phyloP scores from a whole-genome alignment of 805 yeast genomes.

The Clavispora fructus region DNA sequence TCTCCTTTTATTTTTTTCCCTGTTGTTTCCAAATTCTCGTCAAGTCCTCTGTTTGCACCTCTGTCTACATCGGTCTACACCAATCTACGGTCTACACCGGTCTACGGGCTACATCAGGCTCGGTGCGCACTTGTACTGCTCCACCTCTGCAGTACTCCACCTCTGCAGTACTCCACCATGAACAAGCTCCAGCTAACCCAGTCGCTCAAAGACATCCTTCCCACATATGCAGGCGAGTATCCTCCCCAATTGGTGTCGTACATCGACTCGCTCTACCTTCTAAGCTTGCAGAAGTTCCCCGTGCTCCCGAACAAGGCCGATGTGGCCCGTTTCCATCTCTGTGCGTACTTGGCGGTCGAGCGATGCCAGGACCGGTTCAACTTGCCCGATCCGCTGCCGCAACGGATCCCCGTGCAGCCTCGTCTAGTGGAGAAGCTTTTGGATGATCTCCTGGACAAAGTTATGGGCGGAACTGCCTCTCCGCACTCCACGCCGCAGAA shows the following conservation, averaged over 20 bases:
- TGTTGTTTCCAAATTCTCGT: too few relatives aligned
- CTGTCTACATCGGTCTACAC: too few relatives aligned
- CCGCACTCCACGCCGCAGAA: conserved; percentile 17
- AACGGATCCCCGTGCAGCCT: conserved; percentile 56
- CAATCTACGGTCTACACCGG: too few relatives aligned
- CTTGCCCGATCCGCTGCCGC: conserved; percentile 45
- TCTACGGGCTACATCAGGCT: neutral
- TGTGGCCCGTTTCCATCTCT: conserved; percentile 60
- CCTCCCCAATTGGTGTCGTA: conserved; percentile 38
- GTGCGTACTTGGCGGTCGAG: conserved; percentile 59
- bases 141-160: neutral
- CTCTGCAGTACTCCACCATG: conserved; percentile 6
- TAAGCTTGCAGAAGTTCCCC: conserved; percentile 48
- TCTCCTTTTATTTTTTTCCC: too few relatives aligned
- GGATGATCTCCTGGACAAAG: conserved; percentile 39
- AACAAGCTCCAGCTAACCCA: conserved; percentile 20
- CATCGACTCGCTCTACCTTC: conserved; percentile 43
- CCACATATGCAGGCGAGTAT: conserved; percentile 37
- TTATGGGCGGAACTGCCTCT: conserved; percentile 24
- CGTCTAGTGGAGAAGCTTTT: conserved; percentile 37
- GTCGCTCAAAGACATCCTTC: conserved; percentile 45
- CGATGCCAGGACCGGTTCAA: conserved; percentile 38
- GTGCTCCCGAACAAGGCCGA: conserved; percentile 50
- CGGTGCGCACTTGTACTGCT: too few relatives aligned
- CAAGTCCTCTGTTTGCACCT: too few relatives aligned